phyloP scores from a whole-genome alignment of 225 moss, liverwort and hornwort genomes.

The Pleurozium schreberi region DNA sequence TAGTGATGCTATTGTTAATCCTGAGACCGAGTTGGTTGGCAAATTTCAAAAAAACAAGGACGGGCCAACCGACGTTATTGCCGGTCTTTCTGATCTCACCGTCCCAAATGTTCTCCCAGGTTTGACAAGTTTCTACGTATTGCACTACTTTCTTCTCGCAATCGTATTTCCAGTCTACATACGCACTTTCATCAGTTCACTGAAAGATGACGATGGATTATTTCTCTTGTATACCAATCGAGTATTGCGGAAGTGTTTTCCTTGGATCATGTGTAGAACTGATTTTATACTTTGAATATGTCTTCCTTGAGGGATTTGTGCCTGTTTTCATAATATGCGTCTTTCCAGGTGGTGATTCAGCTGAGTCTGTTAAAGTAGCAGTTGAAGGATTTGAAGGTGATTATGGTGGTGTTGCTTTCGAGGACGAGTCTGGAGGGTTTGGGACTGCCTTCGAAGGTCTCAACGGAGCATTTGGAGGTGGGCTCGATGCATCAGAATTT shows the following conservation, averaged over 20 bases:
- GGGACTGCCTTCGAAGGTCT: constrained; percentile 97
- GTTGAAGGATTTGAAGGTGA: constrained; percentile 99
- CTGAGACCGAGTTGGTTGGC: constrained; percentile 78
- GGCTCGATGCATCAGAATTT: constrained; percentile 90
- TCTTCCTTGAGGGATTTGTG: background rate
- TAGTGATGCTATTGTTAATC: constrained; percentile 86
- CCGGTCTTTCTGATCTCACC: constrained; percentile 83
- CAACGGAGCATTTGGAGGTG: constrained; percentile 97
- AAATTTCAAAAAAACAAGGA: constrained; percentile 92
- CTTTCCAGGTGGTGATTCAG: constrained; percentile 40
- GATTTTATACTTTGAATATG: background rate
- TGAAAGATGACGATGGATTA: background rate
- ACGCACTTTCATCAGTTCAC: background rate
- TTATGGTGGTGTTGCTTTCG: constrained; percentile 89
- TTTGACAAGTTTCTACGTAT: constrained; percentile 6
- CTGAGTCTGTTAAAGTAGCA: constrained; percentile 47
- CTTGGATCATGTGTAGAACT: background rate
- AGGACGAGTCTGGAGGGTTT: constrained; percentile 93
- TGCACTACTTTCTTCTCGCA: background rate
- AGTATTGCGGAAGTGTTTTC: background rate
- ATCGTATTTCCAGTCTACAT: background rate
- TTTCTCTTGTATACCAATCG: background rate
- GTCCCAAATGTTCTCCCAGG: constrained; percentile 63
- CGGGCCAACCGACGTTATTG: constrained; percentile 72
- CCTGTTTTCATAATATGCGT: constrained; percentile 8